These are phyloP conservation scores for Ramalina peruviana DNA, from an alignment of 495 filamentous ascomycete genomes.

Conservation along the genomic window DNA sequence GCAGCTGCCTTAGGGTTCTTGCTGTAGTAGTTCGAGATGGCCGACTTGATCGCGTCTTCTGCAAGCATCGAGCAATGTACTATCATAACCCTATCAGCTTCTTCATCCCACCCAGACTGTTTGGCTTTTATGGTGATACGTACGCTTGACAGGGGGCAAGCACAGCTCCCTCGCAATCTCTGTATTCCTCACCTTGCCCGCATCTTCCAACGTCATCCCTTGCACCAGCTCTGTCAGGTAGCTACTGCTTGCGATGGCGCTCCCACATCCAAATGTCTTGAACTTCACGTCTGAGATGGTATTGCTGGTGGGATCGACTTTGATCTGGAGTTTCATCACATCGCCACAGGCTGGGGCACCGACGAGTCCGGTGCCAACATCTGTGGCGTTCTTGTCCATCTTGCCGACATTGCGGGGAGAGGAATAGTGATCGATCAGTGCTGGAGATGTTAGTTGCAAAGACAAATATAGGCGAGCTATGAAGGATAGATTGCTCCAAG, in stretches of 20 bases:
- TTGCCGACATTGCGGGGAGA: constrained; percentile 89
- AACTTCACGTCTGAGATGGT: constrained; percentile 91
- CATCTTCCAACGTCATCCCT: constrained; percentile 93
- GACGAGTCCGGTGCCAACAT: constrained; percentile 94
- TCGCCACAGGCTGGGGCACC: constrained; percentile 90
- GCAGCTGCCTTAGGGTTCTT: constrained; percentile 70
- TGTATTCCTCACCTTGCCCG: constrained; percentile 81
- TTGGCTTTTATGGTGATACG: constrained; percentile 20
- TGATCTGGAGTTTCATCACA: constrained; percentile 98
- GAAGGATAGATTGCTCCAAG: constrained; percentile 10
- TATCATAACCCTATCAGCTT: constrained; percentile 21
- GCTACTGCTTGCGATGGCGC: constrained; percentile 79
- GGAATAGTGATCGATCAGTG: constrained; percentile 85
- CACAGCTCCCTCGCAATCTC: constrained; percentile 97
- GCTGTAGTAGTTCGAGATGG: constrained; percentile 92
- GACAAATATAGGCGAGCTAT: background rate
- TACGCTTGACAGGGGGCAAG: constrained; percentile 85
- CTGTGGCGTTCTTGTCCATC: constrained; percentile 67
- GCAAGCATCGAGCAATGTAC: constrained; percentile 99
- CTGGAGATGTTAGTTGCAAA: constrained; percentile 20
- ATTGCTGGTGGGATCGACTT: constrained; percentile 77
- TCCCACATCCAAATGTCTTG: constrained; percentile 98
- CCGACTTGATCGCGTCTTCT: constrained; percentile 98
- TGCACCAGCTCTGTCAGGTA: constrained; percentile 81
- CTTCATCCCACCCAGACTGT: background rate